These are phyloP conservation scores for Alloascoidea hylecoeti DNA, from an alignment of 805 yeast genomes.

Conservation along the genomic window DNA sequence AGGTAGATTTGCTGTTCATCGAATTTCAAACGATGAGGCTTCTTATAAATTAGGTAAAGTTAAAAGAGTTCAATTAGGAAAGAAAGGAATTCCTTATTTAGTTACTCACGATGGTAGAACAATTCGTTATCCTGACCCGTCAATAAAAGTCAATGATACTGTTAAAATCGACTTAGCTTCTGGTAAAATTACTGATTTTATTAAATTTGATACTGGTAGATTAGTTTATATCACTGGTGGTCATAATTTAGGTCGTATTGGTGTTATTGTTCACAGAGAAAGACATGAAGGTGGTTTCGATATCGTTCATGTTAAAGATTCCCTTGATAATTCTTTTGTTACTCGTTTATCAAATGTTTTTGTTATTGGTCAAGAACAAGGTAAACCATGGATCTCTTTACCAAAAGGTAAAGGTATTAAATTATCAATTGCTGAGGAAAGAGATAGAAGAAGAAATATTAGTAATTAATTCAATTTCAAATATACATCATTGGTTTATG, in stretches of 20 bases:
- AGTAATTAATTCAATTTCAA: too few relatives aligned
- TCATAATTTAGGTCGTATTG: conserved; percentile 97
- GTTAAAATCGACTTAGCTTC: conserved; percentile 93
- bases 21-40: conserved; percentile 98
- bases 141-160: conserved; percentile 92
- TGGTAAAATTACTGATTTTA: conserved; percentile 83
- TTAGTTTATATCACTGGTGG: conserved; percentile 94
- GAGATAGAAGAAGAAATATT: conserved; percentile 94
- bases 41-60: conserved; percentile 97
- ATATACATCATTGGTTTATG: too few relatives aligned
- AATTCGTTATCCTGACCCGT: conserved; percentile 98
- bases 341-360: conserved; percentile 90
- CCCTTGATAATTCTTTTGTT: conserved; percentile 89
- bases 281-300: conserved; percentile 98
- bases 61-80: conserved; percentile 96
- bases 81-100: conserved; percentile 95
- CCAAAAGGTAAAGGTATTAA: conserved; percentile 99
- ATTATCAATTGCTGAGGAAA: conserved; percentile 91
- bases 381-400: conserved; percentile 86
- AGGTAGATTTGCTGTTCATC: conserved; percentile 99
- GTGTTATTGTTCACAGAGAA: conserved; percentile 92
- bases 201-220: conserved; percentile 88
- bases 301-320: conserved; percentile 91
- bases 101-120: conserved; percentile 99
- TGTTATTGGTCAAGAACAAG: conserved; percentile 81